Percentiles rank a stretch among this genome's conserved stretches.
phyloP scores from a whole-genome alignment of 1,139 yeast genomes.

The Scheffersomyces parashehatae region DNA sequence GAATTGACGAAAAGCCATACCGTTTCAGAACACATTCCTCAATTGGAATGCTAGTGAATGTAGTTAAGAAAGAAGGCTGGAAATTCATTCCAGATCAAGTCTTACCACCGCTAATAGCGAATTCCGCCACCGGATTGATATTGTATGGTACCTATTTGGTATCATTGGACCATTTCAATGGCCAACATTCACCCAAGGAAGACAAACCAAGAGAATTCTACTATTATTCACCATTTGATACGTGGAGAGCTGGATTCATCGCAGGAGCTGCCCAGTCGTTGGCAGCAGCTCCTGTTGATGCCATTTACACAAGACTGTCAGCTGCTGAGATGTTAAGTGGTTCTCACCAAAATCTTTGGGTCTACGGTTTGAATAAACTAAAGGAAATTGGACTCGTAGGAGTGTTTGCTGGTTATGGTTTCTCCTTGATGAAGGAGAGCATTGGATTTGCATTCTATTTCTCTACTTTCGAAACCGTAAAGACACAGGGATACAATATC shows the following conservation, averaged over 20 bases:
- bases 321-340: conserved; percentile 73
- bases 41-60: conserved; percentile 68
- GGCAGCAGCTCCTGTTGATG: conserved; percentile 95
- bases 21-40: conserved; percentile 74
- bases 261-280: conserved; percentile 87
- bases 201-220: conserved; percentile 10
- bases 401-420: conserved; percentile 84
- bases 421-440: conserved; percentile 77
- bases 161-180: conserved; percentile 35
- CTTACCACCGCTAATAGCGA: conserved; percentile 83
- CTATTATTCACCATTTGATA: conserved; percentile 45
- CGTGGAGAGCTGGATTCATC: conserved; percentile 77
- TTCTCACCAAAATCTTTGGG: conserved; percentile 72
- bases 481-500: conserved; percentile 61
- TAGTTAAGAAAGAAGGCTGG: conserved; percentile 82
- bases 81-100: conserved; percentile 79
- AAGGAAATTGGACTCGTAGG: conserved; percentile 77
- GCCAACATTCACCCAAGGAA: not conserved
- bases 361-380: conserved; percentile 68
- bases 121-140: conserved; percentile 83
- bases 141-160: conserved; percentile 79
- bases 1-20: conserved; percentile 59
- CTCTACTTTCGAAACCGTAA: conserved; percentile 80
- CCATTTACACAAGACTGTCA: conserved; percentile 78
- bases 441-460: conserved; percentile 87